Evolutionary conservation across 805 yeast genomes (phyloP), one percentile per base, ranked within the genome.

Genomic region (Metschnikowia lunata): DNA sequence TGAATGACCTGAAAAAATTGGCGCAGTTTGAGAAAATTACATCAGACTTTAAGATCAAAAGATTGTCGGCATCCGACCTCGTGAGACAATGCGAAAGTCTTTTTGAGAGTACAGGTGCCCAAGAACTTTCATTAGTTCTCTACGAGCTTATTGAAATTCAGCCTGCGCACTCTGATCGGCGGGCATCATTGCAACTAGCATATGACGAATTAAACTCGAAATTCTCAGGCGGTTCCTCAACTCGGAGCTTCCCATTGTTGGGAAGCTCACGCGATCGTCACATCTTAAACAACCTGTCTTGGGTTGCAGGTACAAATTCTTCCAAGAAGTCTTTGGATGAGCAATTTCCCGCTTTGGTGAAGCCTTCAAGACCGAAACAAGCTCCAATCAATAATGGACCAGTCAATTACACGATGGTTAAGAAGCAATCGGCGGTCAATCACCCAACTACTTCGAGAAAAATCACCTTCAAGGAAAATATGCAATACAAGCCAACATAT

Each of bases 131-230:
- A 45, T 60, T 85, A 7, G 62, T 88, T 37, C 48, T 87, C 7
- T 74, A 72, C 43, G 91, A 85, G 50, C 66, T 83, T 41, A 65
- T 82, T 4, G 84, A 82, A 49, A 60, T 82, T 2, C 78, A 74
- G 51, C 74, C 82, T 0, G 55, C 64, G 13, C 62, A 63, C n/a
- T 72, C 83, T 0, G 55, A 64, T 1, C 72, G 76, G 45, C 64
- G 69, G 33, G 67, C 64, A 34, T 74, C 71, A 42, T 56, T 76
- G 59, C 51, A 54, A 28, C 35, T 45, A 30, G 60, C 53, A 40
- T 51, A 55, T 55, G 51, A 58, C 50, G 44, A 45, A n/a, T 53
- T 39, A 49, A 49, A 29, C 42, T 6, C 36, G 13, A 30, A 30
- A 15, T 57, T 32, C 44, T 60, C 48, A n/a, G 42, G 42, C 29